These are phyloP conservation scores for Parsonsia alboflavescens DNA, from an alignment of 257 asterid species.

Conservation along the genomic window DNA sequence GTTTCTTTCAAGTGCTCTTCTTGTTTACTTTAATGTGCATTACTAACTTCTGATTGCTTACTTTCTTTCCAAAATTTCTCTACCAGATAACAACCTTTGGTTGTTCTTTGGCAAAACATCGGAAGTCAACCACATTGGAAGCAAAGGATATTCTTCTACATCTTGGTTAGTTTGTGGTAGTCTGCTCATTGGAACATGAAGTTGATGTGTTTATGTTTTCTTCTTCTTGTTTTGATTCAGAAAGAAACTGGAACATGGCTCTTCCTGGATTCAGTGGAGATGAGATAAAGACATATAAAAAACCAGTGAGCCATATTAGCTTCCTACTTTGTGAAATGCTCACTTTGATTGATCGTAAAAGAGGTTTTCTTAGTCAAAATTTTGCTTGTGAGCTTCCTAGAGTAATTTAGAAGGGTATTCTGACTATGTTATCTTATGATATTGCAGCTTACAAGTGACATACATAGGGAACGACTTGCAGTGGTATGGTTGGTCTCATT, in stretches of 20 bases:
- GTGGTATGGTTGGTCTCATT: constrained; percentile 42
- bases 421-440: constrained; percentile 21
- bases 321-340: constrained; percentile 10
- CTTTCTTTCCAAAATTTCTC: constrained; percentile 4
- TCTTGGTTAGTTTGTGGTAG: constrained; percentile 58
- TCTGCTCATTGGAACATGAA: background rate
- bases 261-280: constrained; percentile 96
- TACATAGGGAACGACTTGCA: constrained; percentile 83
- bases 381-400: background rate
- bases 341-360: background rate
- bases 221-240: constrained; percentile 35
- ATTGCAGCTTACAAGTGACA: constrained; percentile 58
- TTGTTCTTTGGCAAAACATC: constrained; percentile 88
- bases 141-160: constrained; percentile 87
- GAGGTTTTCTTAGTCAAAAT: background rate
- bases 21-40: background rate
- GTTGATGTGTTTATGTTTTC: constrained; percentile 23
- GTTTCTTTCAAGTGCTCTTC: background rate
- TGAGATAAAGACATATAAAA: constrained; percentile 72
- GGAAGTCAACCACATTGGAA: constrained; percentile 81
- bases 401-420: constrained; percentile 1
- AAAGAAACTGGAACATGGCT: constrained; percentile 81
- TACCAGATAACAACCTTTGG: constrained; percentile 75
- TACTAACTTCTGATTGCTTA: background rate
- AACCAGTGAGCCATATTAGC: constrained; percentile 46